Evolutionary conservation across 495 filamentous ascomycete genomes (phyloP), one percentile per base, ranked within the genome.

Genomic region (Parathielavia appendiculata): DNA sequence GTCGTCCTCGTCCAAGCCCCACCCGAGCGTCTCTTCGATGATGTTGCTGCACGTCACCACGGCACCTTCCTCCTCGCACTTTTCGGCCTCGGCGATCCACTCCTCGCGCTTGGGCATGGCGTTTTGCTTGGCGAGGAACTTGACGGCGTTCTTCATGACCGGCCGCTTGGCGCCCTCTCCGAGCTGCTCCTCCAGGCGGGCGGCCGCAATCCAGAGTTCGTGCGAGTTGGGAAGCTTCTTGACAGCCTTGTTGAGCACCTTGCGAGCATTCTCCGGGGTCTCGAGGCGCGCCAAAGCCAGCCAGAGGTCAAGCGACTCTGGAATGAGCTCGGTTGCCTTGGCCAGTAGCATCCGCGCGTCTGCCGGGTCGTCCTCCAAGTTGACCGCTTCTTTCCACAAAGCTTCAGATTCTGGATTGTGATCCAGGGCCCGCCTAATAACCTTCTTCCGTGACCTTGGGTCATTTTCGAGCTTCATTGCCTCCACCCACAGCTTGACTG

Each of bases 371-470:
- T 96, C 91, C 66, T 96, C 92, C 41, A 97, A 75, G 61, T 97
- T 97, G 44, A 97, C 92, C n/a, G 91, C 86, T 66, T 93, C 89
- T 70, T 97, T 97, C 93, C 93, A 99, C 35, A 99, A 81, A 32
- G 86, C 85, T 26, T 97, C 91, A 0, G 92, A 97, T 63, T 95
- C 87, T 3, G 88, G 91, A 49, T 95, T 88, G 63, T 92, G 84
- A 66, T 97, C 85, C 44, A 97, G 78, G 22, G 95, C 93, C 66
- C 90, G 87, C 57, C 91, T 79, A 32, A 96, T 79, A 16, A 99
- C 95, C 63, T 90, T 84, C 75, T 97, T 97, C 73, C 91, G 92
- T 0, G 88, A 86, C 35, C 83, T 78, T 2, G 81, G 69, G 51
- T 92, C 88, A 2, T 84, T 83, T 69, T 99, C 93, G 26, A 99